These are phyloP conservation scores for Zychaea mexicana DNA, from an alignment of 371 early-diverging fungal genomes.

Conservation along the genomic window DNA sequence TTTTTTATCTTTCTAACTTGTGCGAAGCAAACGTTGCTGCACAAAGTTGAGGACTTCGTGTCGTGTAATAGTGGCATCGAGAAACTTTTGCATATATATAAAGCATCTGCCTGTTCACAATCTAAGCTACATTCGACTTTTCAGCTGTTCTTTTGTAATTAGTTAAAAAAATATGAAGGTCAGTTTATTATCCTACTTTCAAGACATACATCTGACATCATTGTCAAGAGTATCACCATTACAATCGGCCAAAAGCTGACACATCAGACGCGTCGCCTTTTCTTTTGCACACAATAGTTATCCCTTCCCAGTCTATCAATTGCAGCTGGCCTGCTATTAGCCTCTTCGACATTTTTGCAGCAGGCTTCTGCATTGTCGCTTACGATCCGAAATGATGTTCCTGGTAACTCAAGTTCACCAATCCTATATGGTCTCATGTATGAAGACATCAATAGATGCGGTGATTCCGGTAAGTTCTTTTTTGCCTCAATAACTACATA, in stretches of 20 bases:
- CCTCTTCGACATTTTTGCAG: not conserved
- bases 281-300: not conserved
- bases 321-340: not conserved
- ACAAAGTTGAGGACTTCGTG: no score
- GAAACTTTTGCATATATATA: not conserved
- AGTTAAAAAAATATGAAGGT: not conserved
- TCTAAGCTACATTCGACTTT: not conserved
- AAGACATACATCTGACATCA: no score
- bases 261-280: no score
- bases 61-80: no score
- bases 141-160: no score
- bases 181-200: no score
- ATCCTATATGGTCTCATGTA: conserved; percentile 26
- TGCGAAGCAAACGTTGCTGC: no score
- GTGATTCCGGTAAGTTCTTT: conserved; percentile 24
- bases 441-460: conserved; percentile 27
- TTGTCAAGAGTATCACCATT: no score
- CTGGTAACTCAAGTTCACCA: conserved; percentile 26
- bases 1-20: no score
- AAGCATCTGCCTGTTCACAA: not conserved
- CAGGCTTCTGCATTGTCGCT: conserved; percentile 13
- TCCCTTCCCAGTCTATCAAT: conserved; percentile 1
- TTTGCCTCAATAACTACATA: not conserved
- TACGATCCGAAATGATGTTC: conserved; percentile 24
- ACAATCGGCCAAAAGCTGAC: no score